Percentiles rank a stretch among this genome's conserved stretches.
Evolutionary conservation across 352 stramenopile species (phyloP).

Genomic region (Phytophthora fragariae): DNA sequence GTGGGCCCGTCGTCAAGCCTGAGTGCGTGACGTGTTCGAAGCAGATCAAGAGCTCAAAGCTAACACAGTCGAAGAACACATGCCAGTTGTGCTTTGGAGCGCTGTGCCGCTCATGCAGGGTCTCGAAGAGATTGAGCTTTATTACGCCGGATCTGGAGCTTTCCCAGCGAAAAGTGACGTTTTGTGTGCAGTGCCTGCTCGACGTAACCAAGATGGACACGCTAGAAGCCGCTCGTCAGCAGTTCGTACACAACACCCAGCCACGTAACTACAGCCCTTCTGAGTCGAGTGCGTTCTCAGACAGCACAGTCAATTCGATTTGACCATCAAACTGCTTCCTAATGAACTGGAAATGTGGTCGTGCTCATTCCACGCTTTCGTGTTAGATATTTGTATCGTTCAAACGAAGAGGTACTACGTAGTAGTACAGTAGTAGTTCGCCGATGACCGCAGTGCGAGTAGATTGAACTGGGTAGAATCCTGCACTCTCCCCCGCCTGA

Average conservation of each 20-base stretch:
- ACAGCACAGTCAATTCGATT: background rate
- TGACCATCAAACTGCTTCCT: background rate
- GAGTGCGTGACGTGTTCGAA: conserved; percentile 22
- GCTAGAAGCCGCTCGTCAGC: conserved; percentile 1
- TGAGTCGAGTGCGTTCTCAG: background rate
- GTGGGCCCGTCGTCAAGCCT: background rate
- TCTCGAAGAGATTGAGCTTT: conserved; percentile 18
- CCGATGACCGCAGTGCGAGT: too few species aligned
- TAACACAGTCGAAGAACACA: conserved; percentile 2
- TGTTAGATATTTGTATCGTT: too few species aligned
- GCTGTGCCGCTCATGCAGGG: conserved; percentile 9
- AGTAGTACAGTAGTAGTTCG: too few species aligned
- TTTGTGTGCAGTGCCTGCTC: conserved; percentile 30
- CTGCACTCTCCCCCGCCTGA: too few species aligned
- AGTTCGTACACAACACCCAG: background rate
- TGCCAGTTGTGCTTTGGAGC: conserved; percentile 23
- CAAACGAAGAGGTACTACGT: too few species aligned
- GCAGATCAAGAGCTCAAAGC: conserved; percentile 7
- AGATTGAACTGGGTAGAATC: too few species aligned
- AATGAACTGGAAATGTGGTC: background rate
- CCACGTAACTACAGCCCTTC: background rate
- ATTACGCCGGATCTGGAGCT: conserved; percentile 14
- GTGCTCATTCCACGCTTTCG: too few species aligned
- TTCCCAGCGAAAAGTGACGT: conserved; percentile 21
- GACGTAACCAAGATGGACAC: conserved; percentile 15